Conservation (phyloP, 2,329 filamentous ascomycete species). For the Ramichloridium luteum region DNA sequence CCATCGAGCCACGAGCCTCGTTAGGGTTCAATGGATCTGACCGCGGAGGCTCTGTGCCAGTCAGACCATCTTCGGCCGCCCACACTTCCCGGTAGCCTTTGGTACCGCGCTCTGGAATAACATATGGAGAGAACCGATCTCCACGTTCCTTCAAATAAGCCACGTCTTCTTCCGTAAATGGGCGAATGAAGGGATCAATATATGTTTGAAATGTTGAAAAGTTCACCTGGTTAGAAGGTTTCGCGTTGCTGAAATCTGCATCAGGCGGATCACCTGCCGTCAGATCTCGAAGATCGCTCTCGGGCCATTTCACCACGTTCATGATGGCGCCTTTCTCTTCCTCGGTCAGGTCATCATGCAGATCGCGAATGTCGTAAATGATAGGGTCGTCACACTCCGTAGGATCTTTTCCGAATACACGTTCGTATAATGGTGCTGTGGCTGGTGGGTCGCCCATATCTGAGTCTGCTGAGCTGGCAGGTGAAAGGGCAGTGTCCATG, state of each 20-base stretch:
- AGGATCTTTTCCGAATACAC: conserved; percentile 80
- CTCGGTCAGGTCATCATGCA: conserved; percentile 63
- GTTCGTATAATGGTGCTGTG: conserved; percentile 58
- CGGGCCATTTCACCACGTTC: conserved; percentile 73
- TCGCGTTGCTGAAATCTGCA: conserved; percentile 88
- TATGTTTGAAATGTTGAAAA: conserved; percentile 88
- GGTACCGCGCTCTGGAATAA: conserved; percentile 74
- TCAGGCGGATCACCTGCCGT: conserved; percentile 85
- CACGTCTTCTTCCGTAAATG: conserved; percentile 84
- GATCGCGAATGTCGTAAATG: conserved; percentile 77
- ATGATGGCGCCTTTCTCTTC: conserved; percentile 82
- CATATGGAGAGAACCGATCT: conserved; percentile 70
- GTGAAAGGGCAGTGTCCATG: conserved; percentile 53
- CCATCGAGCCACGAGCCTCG: conserved; percentile 71
- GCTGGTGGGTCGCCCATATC: conserved; percentile 42
- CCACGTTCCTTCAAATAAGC: conserved; percentile 80
- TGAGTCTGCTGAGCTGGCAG: conserved; percentile 32
- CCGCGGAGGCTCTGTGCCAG: conserved; percentile 56
- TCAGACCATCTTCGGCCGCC: conserved; percentile 82
- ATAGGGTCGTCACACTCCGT: conserved; percentile 85
- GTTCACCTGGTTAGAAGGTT: conserved; percentile 86
- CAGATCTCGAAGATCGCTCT: conserved; percentile 65
- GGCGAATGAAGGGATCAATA: conserved; percentile 80
- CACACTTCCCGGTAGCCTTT: conserved; percentile 81
- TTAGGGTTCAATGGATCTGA: conserved; percentile 60